Percentiles rank a stretch among this genome's conserved stretches.
These are phyloP conservation scores for Saccharomycopsis sp. DNA, from an alignment of 805 yeast species.

Conservation along the genomic window DNA sequence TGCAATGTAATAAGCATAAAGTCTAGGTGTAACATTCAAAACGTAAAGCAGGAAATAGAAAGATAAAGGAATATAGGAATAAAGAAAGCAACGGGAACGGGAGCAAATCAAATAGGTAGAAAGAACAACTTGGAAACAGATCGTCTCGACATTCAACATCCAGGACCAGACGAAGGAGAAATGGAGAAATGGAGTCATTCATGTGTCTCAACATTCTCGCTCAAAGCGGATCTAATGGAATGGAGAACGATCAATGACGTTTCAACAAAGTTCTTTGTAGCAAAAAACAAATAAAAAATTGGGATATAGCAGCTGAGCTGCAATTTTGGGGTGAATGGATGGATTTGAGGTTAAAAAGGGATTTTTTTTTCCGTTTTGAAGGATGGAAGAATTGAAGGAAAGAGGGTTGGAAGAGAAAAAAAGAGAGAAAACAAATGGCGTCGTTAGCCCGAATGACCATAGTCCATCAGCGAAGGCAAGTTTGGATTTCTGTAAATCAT, in stretches of 20 bases:
- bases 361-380: neutral
- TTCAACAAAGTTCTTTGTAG: neutral
- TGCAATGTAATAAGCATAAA: too few relatives aligned
- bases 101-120: too few relatives aligned
- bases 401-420: neutral
- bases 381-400: neutral
- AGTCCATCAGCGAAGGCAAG: constrained; percentile 12
- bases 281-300: neutral
- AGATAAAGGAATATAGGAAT: too few relatives aligned
- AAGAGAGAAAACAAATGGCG: neutral
- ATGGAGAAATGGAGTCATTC: neutral
- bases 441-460: neutral
- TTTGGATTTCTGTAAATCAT: constrained; percentile 17
- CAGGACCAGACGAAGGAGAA: too few relatives aligned
- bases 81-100: too few relatives aligned
- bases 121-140: too few relatives aligned
- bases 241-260: neutral
- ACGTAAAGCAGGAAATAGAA: too few relatives aligned
- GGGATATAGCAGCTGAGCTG: too few relatives aligned
- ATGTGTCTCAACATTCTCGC: neutral
- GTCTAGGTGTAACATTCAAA: too few relatives aligned
- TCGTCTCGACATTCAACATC: too few relatives aligned
- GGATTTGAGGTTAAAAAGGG: too few relatives aligned
- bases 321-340: too few relatives aligned
- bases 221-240: neutral